Evolutionary conservation across 139 green algal species (phyloP).

Genomic region (Ettlia oleoabundans): DNA sequence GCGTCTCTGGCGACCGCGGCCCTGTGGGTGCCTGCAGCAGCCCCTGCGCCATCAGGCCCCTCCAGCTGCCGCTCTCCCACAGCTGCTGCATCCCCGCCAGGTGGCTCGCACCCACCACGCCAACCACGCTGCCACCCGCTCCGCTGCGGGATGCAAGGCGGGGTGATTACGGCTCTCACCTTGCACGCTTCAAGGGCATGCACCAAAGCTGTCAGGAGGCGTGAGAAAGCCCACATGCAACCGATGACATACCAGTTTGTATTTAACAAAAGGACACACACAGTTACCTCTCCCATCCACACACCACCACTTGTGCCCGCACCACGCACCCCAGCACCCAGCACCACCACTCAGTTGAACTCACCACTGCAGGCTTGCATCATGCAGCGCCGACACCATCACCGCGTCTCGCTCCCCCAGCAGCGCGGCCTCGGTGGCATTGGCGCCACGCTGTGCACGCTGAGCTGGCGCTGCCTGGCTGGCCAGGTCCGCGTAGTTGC

Average conservation of each 20-base stretch:
- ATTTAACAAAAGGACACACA: background rate
- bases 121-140: slow-evolving; percentile 29
- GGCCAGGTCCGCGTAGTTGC: slow-evolving; percentile 51
- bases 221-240: no score
- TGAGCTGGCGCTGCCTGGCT: background rate
- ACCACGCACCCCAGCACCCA: no score
- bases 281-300: background rate
- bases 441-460: background rate
- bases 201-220: no score
- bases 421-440: slow-evolving; percentile 35
- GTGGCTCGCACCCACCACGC: slow-evolving; percentile 48
- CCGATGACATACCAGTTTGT: no score
- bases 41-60: background rate
- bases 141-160: background rate
- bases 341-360: background rate
- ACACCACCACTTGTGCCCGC: no score
- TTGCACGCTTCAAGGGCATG: background rate
- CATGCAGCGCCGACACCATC: slow-evolving; percentile 34
- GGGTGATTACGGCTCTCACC: background rate
- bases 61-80: slow-evolving; percentile 21
- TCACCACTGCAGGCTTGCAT: slow-evolving; percentile 19
- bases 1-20: slow-evolving; percentile 4
- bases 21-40: slow-evolving; percentile 3
- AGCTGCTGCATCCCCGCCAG: slow-evolving; percentile 40
- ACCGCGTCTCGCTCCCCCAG: slow-evolving; percentile 47